These are phyloP conservation scores for Grifola frondosa DNA, from an alignment of 1,284 basidiomycete species.

Conservation along the genomic window DNA sequence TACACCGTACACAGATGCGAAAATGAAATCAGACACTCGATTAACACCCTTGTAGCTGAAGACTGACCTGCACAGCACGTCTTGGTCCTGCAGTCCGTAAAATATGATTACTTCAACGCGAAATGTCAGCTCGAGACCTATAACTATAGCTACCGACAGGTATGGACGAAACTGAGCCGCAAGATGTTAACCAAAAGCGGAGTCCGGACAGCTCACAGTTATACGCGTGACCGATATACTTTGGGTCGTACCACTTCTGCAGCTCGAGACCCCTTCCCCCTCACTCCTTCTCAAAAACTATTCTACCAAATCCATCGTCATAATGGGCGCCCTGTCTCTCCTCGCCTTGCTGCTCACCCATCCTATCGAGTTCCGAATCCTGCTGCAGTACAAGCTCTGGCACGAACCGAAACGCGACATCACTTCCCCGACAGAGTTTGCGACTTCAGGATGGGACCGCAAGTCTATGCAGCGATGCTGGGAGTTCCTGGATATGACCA, in stretches of 20 bases:
- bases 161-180: slow-evolving; percentile 11
- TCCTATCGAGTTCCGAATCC: slow-evolving; percentile 74
- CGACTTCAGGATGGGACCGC: slow-evolving; percentile 82
- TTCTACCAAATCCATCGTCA: slow-evolving; percentile 10
- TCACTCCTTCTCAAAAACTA: slow-evolving; percentile 3
- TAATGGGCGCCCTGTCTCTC: slow-evolving; percentile 38
- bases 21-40: not conserved
- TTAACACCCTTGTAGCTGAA: not conserved
- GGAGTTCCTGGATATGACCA: slow-evolving; percentile 87
- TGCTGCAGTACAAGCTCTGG: slow-evolving; percentile 79
- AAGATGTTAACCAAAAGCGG: not conserved
- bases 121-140: no score
- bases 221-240: slow-evolving; percentile 1
- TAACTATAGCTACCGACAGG: slow-evolving; percentile 14
- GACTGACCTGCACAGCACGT: not conserved
- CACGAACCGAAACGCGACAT: slow-evolving; percentile 82
- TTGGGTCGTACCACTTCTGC: no score
- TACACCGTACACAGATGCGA: not conserved
- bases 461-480: slow-evolving; percentile 87
- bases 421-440: slow-evolving; percentile 65
- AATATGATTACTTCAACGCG: not conserved
- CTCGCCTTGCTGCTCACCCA: slow-evolving; percentile 69
- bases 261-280: not conserved
- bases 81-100: no score
- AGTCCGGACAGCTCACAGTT: slow-evolving; percentile 3